Conservation (phyloP, 768 basidiomycete genomes). For the Auriscalpium vulgare region DNA sequence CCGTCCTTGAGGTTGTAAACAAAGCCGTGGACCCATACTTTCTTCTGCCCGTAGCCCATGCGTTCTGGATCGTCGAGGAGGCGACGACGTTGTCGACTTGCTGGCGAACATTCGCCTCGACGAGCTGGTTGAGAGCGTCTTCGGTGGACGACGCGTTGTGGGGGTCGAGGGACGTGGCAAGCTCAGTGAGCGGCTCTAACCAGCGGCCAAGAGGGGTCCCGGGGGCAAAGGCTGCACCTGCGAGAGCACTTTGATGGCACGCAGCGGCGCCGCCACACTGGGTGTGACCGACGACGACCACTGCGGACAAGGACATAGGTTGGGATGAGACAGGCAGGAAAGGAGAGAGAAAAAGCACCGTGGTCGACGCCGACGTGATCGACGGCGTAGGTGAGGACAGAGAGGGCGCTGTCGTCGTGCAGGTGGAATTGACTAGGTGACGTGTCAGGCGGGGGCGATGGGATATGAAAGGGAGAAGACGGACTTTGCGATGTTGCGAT, state of each 20-base stretch:
- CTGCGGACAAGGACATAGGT: conserved; percentile 28
- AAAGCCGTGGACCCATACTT: conserved; percentile 53
- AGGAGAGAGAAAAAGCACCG: conserved; percentile 42
- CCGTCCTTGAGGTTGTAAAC: conserved; percentile 26
- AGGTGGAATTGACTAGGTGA: conserved; percentile 58
- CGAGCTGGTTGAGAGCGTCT: conserved; percentile 22
- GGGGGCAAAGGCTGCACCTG: conserved; percentile 20
- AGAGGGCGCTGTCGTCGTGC: conserved; percentile 61
- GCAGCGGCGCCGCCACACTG: conserved; percentile 72
- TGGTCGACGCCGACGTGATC: conserved; percentile 65
- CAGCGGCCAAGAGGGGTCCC: conserved; percentile 55
- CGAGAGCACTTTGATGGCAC: conserved; percentile 39
- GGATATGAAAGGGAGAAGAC: conserved; percentile 19
- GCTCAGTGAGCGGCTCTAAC: conserved; percentile 58
- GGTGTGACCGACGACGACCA: conserved; percentile 78
- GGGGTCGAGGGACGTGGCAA: conserved; percentile 41
- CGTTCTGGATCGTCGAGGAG: conserved; percentile 16
- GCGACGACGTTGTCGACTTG: conserved; percentile 22
- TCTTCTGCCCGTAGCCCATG: conserved; percentile 25
- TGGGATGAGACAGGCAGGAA: conserved; percentile 15
- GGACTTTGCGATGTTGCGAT: conserved; percentile 85
- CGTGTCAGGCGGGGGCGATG: background rate
- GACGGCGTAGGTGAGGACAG: conserved; percentile 72
- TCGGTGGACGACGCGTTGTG: conserved; percentile 25
- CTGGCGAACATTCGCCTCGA: conserved; percentile 15